Evolutionary conservation across 441 rosid species (phyloP).

Genomic region (Francoa sonchifolia): DNA sequence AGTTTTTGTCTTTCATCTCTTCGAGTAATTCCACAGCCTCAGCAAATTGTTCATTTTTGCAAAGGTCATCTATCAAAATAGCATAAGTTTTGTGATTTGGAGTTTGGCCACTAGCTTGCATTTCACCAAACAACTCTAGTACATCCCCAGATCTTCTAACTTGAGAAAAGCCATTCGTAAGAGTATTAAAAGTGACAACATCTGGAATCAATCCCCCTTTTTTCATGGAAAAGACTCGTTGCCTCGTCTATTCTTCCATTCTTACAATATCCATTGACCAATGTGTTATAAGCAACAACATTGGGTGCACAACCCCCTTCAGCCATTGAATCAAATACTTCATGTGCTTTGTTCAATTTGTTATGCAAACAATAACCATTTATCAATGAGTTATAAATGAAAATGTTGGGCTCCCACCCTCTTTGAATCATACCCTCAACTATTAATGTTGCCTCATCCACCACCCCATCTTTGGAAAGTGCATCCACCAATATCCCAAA

Average conservation of each 20-base stretch:
- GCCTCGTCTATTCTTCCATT: not conserved
- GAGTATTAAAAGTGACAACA: not conserved
- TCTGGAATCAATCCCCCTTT: not conserved
- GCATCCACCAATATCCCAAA: constrained; percentile 20
- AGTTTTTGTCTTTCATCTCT: not conserved
- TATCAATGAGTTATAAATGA: constrained; percentile 13
- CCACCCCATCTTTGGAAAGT: constrained; percentile 17
- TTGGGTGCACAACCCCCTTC: not conserved
- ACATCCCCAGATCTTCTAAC: not conserved
- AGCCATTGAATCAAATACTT: not conserved
- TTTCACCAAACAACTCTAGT: not conserved
- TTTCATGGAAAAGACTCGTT: not conserved
- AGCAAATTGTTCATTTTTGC: not conserved
- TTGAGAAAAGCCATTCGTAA: not conserved
- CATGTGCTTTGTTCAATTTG: not conserved
- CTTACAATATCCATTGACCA: constrained; percentile 1
- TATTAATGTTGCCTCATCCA: constrained; percentile 14
- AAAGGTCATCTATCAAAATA: not conserved
- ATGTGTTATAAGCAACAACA: not conserved
- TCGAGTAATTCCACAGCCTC: not conserved
- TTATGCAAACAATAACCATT: not conserved
- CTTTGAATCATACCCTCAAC: constrained; percentile 15
- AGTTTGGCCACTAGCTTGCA: not conserved
- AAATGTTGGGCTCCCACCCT: constrained; percentile 13
- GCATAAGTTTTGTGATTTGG: not conserved